Conservation (phyloP, 176 grass and related monocot genomes). For the Oryza longistaminata region DNA sequence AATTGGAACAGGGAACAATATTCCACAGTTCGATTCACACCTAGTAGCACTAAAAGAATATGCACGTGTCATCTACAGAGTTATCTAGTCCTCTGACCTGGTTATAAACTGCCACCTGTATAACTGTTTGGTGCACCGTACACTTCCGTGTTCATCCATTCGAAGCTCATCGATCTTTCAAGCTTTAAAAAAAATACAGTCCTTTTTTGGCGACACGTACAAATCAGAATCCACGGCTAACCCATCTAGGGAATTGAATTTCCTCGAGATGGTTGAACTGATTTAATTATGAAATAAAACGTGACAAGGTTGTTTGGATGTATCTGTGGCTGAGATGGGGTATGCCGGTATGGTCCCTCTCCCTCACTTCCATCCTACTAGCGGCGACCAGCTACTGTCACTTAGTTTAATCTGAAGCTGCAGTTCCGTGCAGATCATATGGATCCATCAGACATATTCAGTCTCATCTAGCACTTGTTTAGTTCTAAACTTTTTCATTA, state of each 20-base stretch:
- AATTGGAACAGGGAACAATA: too few relatives aligned
- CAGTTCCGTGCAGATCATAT: background rate
- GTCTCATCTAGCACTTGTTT: too few relatives aligned
- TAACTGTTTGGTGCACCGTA: background rate
- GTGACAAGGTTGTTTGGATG: slow-evolving; percentile 4
- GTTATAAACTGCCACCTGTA: background rate
- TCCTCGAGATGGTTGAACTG: background rate
- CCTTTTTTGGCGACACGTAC: background rate
- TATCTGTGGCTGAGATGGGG: background rate
- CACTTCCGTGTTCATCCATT: background rate
- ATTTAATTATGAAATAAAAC: slow-evolving; percentile 1
- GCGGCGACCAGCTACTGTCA: background rate
- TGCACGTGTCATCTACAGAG: too few relatives aligned
- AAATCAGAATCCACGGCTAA: slow-evolving; percentile 1
- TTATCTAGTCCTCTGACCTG: background rate
- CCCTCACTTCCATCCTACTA: background rate
- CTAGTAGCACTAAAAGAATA: too few relatives aligned
- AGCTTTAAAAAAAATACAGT: background rate
- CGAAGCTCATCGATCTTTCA: background rate
- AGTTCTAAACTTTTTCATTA: too few relatives aligned
- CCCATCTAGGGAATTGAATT: slow-evolving; percentile 28
- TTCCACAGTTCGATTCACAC: too few relatives aligned
- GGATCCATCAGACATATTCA: too few relatives aligned
- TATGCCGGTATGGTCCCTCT: background rate
- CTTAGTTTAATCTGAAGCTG: background rate